phyloP scores from a whole-genome alignment of 1,284 basidiomycete species.

The Trichosporon sp. region DNA sequence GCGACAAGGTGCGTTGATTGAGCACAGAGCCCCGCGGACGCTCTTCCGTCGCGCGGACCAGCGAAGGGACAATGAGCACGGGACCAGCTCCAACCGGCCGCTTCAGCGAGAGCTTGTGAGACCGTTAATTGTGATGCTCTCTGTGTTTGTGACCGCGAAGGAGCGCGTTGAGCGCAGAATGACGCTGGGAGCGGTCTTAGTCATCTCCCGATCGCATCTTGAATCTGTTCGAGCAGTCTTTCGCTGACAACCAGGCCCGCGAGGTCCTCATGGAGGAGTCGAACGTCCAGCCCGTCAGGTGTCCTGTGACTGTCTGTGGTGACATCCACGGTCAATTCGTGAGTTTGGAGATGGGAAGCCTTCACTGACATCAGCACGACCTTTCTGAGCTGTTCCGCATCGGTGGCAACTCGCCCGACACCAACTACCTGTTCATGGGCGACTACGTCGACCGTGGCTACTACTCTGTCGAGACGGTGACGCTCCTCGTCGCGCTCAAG shows the following conservation, averaged over 20 bases:
- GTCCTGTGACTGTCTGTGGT: constrained; percentile 95
- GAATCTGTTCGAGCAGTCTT: not conserved
- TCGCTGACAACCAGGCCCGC: constrained; percentile 68
- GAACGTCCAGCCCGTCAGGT: constrained; percentile 96
- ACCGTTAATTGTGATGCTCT: not conserved
- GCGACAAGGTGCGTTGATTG: constrained; percentile 84
- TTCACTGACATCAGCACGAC: constrained; percentile 72
- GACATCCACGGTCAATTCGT: constrained; percentile 99
- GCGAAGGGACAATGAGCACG: not conserved
- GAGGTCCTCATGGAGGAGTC: constrained; percentile 98
- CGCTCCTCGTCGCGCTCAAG: constrained; percentile 96
- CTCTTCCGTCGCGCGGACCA: not conserved
- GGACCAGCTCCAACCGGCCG: not conserved
- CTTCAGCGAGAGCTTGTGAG: not conserved
- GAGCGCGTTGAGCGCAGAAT: not conserved
- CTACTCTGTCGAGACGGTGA: constrained; percentile 99
- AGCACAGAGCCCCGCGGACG: constrained; percentile 2
- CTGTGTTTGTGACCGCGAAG: not conserved
- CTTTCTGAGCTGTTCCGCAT: constrained; percentile 98
- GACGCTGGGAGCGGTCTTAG: not conserved
- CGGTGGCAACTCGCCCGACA: constrained; percentile 98
- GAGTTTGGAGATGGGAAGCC: constrained; percentile 58
- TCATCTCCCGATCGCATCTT: not conserved
- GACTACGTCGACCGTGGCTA: constrained; percentile 99
- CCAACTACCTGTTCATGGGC: constrained; percentile 99